Base-by-base conservation (phyloP, 1,139 yeast genomes). In the Diutina rugosa region DNA sequence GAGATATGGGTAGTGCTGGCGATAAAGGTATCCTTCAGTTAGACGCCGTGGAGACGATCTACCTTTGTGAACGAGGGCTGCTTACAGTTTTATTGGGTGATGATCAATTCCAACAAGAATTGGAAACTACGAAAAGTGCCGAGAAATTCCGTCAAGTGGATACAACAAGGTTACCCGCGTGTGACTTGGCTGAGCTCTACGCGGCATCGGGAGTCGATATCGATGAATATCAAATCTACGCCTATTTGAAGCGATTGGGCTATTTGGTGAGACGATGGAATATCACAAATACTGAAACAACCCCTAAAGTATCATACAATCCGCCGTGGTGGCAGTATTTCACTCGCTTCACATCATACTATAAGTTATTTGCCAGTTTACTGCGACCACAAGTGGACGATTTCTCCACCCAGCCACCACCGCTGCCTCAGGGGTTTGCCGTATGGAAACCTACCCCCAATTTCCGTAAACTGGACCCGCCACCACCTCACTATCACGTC, bases 401-500 rank as follows among this genome's bases (percentile, higher is more conserved):
- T 18, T 60, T 64, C 28, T 56, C 64, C 18, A 28, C 38, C 4
- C 9, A 16, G 30, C 55, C 52, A 56, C 57, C 57, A 4, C 44
- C 56, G 4, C 46, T 44, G 1, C 21, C 56, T 16, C 57, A 59
- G 26, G 69, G 76, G 1, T 90, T 77, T 63, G 78, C 87, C 63
- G 89, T 89, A 1, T 91, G 97, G 97, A 90, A 88, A 67, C 98
- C 98, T 0, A 73, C 78, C 1, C 80, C 85, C 0, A 69, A 67
- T 9, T 91, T 88, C 69, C 83, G 83, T 57, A 90, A 90, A 64
- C 83, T 82, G 51, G 65, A 67, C 38, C 87, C 89, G 0, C 69
- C 71, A 0, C 61, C 65, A 0, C 96, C 97, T 0, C 93, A 91
- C 66, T 91, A 82, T 64, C 90, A 85, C 61, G 69, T 91, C 2